Evolutionary conservation across 2,329 filamentous ascomycete species (phyloP).

Genomic region (Fusarium sacchari): DNA sequence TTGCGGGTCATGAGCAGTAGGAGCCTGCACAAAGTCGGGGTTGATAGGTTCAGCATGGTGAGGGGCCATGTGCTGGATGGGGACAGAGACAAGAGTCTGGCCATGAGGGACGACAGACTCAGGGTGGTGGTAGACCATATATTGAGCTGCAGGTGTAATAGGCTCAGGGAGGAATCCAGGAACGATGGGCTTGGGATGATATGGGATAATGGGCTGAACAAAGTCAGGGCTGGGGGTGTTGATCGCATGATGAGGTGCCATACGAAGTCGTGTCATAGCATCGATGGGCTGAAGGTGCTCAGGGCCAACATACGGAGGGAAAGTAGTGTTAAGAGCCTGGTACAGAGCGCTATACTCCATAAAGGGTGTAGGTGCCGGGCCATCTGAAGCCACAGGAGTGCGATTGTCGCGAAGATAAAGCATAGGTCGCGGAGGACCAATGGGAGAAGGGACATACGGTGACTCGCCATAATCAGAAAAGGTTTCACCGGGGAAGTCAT

Average conservation of each 20-base stretch:
- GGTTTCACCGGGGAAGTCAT: background rate
- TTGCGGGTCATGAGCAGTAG: too few relatives aligned
- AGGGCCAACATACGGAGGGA: background rate
- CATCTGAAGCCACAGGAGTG: too few relatives aligned
- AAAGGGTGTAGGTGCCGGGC: background rate
- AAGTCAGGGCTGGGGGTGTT: background rate
- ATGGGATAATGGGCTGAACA: background rate
- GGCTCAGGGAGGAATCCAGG: background rate
- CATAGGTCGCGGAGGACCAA: background rate
- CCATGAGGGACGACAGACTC: background rate
- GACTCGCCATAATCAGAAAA: background rate
- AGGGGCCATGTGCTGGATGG: background rate
- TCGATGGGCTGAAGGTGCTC: background rate
- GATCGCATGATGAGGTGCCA: background rate
- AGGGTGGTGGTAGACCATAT: background rate
- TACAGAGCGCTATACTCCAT: background rate
- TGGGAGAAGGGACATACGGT: background rate
- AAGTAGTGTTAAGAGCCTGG: too few relatives aligned
- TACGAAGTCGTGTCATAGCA: background rate
- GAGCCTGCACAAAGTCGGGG: background rate
- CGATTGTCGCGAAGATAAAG: background rate
- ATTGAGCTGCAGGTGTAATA: background rate
- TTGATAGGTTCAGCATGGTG: rapidly evolving
- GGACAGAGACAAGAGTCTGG: background rate
- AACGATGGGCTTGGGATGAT: background rate